Conservation (phyloP, 768 basidiomycete species). For the Serendipita vermifera region DNA sequence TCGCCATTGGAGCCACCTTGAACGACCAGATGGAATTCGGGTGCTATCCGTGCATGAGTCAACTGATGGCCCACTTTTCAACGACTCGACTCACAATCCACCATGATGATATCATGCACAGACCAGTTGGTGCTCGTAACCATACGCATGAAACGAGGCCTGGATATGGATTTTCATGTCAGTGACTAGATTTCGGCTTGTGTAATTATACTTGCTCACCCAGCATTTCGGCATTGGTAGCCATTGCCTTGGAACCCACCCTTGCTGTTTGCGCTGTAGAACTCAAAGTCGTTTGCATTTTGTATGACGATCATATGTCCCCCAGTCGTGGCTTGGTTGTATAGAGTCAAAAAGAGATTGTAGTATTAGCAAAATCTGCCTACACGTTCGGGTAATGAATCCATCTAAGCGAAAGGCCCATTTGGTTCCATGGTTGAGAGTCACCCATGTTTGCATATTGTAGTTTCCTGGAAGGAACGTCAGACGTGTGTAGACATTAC, state of each 20-base stretch:
- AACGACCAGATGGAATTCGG: conserved; percentile 24
- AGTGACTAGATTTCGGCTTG: too few relatives aligned
- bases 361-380: too few relatives aligned
- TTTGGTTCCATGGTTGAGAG: conserved; percentile 19
- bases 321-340: conserved; percentile 17
- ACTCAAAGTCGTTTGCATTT: conserved; percentile 24
- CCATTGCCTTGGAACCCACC: conserved; percentile 24
- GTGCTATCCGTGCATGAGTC: conserved; percentile 14
- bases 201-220: conserved; percentile 17
- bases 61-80: too few relatives aligned
- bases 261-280: conserved; percentile 22
- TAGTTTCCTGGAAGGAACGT: conserved; percentile 9
- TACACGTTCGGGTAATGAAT: conserved; percentile 21
- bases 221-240: conserved; percentile 22
- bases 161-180: background rate
- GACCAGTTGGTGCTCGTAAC: conserved; percentile 22
- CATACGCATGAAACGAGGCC: conserved; percentile 22
- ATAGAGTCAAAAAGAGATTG: too few relatives aligned
- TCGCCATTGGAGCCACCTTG: conserved; percentile 22
- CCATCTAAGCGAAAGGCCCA: conserved; percentile 20
- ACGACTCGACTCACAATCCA: conserved; percentile 17
- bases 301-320: conserved; percentile 24
- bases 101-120: conserved; percentile 24
- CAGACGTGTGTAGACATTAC: background rate
- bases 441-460: conserved; percentile 22